These are phyloP conservation scores for Mangifera indica DNA, from an alignment of 345 rosid genomes.

Conservation along the genomic window DNA sequence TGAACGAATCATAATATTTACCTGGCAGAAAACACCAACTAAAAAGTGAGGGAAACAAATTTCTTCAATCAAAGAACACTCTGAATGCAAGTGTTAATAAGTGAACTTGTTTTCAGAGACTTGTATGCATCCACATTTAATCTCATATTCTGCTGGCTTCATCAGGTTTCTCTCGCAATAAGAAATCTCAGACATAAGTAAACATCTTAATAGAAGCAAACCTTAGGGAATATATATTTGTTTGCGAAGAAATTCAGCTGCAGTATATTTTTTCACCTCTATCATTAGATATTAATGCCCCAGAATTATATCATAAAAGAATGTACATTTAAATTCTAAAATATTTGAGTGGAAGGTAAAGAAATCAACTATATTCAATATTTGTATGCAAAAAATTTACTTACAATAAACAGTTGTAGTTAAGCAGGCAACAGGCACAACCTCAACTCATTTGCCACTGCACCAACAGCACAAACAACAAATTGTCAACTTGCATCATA, in stretches of 20 bases:
- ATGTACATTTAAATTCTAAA: background rate
- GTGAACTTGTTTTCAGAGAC: background rate
- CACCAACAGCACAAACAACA: conserved; percentile 32
- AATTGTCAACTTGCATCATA: conserved; percentile 8
- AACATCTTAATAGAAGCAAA: conserved; percentile 4
- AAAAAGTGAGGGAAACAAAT: background rate
- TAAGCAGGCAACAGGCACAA: conserved; percentile 11
- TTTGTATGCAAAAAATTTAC: background rate
- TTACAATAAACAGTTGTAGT: conserved; percentile 19
- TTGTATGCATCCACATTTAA: background rate
- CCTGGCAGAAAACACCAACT: conserved; percentile 6
- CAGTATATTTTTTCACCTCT: background rate
- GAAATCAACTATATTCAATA: conserved; percentile 3
- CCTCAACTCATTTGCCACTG: conserved; percentile 68
- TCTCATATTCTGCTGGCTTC: background rate
- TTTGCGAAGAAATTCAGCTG: background rate
- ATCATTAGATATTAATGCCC: background rate
- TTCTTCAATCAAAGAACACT: background rate
- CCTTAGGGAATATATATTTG: background rate
- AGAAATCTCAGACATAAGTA: background rate
- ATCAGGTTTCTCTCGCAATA: background rate
- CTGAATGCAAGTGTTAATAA: background rate
- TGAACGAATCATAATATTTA: background rate
- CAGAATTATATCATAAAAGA: background rate
- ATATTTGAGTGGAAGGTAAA: background rate